Percentiles rank a stretch among this genome's conserved stretches.
These are phyloP conservation scores for Pseudogymnoascus sp. DNA, from an alignment of 2,329 filamentous ascomycete species.

Conservation along the genomic window DNA sequence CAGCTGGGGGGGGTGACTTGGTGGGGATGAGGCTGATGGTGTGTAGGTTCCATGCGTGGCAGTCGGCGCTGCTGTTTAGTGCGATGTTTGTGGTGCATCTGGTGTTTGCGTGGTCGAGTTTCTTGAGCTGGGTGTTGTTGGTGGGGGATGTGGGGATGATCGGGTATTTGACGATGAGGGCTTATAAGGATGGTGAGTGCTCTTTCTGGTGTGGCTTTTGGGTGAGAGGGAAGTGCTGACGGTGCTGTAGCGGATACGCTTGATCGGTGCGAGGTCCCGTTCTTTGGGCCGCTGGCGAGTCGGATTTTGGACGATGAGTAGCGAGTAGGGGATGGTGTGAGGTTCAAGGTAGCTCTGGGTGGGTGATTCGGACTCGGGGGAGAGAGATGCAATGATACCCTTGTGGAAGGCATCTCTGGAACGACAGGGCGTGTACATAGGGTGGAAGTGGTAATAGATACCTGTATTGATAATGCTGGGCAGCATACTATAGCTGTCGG, in stretches of 20 bases:
- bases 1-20: too few relatives aligned
- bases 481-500: background rate
- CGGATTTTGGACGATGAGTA: slow-evolving; percentile 82
- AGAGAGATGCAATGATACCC: background rate
- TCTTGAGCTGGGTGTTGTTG: slow-evolving; percentile 79
- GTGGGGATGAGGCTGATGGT: slow-evolving; percentile 7
- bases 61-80: slow-evolving; percentile 77
- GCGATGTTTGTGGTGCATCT: slow-evolving; percentile 70
- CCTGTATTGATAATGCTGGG: background rate
- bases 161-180: slow-evolving; percentile 65
- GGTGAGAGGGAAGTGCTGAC: slow-evolving; percentile 17
- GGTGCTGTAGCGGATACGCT: slow-evolving; percentile 48
- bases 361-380: background rate
- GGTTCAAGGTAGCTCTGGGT: background rate
- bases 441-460: background rate
- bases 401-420: background rate
- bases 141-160: slow-evolving; percentile 69
- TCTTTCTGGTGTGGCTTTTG: background rate
- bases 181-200: slow-evolving; percentile 67
- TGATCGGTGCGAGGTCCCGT: slow-evolving; percentile 61
- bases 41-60: slow-evolving; percentile 88
- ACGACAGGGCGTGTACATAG: background rate
- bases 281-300: slow-evolving; percentile 79
- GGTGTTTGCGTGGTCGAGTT: slow-evolving; percentile 74
- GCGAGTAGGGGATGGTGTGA: background rate